Evolutionary conservation across 495 filamentous ascomycete species (phyloP).

Genomic region (Penicillium tannophilum): DNA sequence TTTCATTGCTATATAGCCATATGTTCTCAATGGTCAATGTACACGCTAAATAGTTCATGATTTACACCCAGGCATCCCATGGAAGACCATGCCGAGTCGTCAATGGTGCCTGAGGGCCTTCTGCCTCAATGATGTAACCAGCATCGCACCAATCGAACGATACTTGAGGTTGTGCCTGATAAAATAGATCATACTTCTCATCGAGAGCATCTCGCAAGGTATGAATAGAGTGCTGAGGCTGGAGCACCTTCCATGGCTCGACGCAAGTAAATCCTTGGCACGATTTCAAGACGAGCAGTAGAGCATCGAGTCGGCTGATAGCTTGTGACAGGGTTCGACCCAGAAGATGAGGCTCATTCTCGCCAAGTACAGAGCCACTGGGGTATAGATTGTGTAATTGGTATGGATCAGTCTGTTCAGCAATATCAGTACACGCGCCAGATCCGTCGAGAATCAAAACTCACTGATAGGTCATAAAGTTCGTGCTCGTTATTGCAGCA

Average conservation of each 20-base stretch:
- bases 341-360: conserved; percentile 32
- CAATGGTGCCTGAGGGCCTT: conserved; percentile 54
- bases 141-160: conserved; percentile 59
- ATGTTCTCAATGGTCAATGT: neutral
- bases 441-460: conserved; percentile 3
- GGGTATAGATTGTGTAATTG: conserved; percentile 61
- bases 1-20: no score
- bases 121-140: conserved; percentile 61
- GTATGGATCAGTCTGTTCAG: conserved; percentile 55
- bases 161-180: conserved; percentile 51
- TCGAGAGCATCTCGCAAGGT: conserved; percentile 45
- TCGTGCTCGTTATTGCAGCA: conserved; percentile 69
- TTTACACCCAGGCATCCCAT: conserved; percentile 39
- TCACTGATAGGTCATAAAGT: conserved; percentile 60
- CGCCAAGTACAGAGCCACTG: conserved; percentile 15
- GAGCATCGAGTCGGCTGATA: conserved; percentile 56
- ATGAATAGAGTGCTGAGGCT: conserved; percentile 48
- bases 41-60: neutral
- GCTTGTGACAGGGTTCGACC: conserved; percentile 49
- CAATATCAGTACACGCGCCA: neutral
- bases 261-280: conserved; percentile 60
- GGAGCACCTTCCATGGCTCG: conserved; percentile 60
- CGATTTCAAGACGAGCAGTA: conserved; percentile 66
- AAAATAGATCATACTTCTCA: conserved; percentile 57
- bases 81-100: conserved; percentile 34